These are phyloP conservation scores for Russula griseocarnosa DNA, from an alignment of 768 basidiomycete species.

Conservation along the genomic window DNA sequence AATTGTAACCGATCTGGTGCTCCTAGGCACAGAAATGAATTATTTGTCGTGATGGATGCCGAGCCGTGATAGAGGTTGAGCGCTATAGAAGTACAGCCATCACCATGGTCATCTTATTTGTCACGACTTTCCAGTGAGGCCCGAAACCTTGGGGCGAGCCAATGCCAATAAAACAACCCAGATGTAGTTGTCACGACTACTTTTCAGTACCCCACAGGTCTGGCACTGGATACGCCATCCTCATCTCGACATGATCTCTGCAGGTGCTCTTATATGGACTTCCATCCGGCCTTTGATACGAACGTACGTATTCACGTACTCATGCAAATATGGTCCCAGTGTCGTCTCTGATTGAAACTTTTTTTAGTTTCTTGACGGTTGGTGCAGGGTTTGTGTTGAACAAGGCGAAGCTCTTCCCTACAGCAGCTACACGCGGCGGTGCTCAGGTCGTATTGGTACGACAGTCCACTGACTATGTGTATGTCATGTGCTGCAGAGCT, in stretches of 20 bases:
- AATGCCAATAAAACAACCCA: background rate
- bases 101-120: too few species aligned
- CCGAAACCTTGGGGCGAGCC: too few species aligned
- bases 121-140: too few species aligned
- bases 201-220: background rate
- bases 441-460: constrained; percentile 57
- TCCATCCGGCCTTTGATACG: constrained; percentile 13
- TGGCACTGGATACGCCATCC: too few species aligned
- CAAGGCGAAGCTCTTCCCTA: constrained; percentile 57
- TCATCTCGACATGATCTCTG: constrained; percentile 13
- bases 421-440: constrained; percentile 52
- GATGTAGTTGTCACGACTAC: background rate
- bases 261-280: constrained; percentile 11
- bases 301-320: constrained; percentile 11
- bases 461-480: background rate
- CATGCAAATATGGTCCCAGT: background rate
- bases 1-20: too few species aligned
- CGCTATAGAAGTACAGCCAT: too few species aligned
- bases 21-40: too few species aligned
- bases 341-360: background rate
- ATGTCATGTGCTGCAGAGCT: background rate
- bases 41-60: too few species aligned
- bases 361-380: constrained; percentile 49
- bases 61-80: too few species aligned
- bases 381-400: constrained; percentile 55